Evolutionary conservation across 352 stramenopile species (phyloP).

Genomic region (Thalassiosira livingstoniorum): DNA sequence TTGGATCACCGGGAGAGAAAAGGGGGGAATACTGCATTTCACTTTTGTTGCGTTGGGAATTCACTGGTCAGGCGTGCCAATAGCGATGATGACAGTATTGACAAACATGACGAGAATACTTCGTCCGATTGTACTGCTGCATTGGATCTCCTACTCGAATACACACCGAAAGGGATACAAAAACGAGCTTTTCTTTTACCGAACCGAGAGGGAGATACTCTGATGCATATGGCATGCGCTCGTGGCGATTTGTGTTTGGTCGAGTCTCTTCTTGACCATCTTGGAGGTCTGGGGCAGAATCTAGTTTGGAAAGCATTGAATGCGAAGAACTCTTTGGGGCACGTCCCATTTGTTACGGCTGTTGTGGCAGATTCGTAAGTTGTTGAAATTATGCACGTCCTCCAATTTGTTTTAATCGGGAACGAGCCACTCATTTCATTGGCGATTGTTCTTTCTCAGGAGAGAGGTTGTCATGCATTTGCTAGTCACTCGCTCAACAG

Average conservation of each 20-base stretch:
- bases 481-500: slow-evolving; percentile 40
- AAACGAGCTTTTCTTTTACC: slow-evolving; percentile 36
- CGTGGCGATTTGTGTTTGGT: slow-evolving; percentile 39
- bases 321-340: slow-evolving; percentile 24
- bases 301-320: slow-evolving; percentile 45
- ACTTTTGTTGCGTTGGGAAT: slow-evolving; percentile 59
- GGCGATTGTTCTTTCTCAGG: not conserved
- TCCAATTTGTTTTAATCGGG: not conserved
- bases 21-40: slow-evolving; percentile 44
- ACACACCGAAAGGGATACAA: slow-evolving; percentile 34
- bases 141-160: slow-evolving; percentile 36
- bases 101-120: not conserved
- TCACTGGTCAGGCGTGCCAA: not conserved
- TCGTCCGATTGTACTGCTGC: slow-evolving; percentile 12
- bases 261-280: slow-evolving; percentile 32
- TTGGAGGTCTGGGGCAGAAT: slow-evolving; percentile 16
- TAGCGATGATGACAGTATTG: not conserved
- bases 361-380: slow-evolving; percentile 41
- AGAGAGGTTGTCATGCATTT: slow-evolving; percentile 48
- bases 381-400: not conserved
- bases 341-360: slow-evolving; percentile 46
- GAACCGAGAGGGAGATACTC: slow-evolving; percentile 40
- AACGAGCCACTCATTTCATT: not conserved
- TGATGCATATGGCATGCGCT: slow-evolving; percentile 49
- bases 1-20: slow-evolving; percentile 45